phyloP scores from a whole-genome alignment of 306 rosid genomes.

The Cicer judaicum region DNA sequence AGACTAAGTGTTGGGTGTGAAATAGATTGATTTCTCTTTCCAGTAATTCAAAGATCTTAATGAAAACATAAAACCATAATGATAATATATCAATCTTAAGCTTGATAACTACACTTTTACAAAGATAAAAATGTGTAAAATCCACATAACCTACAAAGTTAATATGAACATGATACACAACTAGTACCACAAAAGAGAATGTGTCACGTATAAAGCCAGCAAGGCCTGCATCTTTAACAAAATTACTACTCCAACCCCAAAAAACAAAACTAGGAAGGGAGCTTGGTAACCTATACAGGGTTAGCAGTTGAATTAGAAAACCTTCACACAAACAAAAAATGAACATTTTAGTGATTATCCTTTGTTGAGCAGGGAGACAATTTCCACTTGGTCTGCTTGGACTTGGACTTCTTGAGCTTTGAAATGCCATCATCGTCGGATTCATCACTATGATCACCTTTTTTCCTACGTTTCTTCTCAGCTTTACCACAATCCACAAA shows the following conservation, averaged over 20 bases:
- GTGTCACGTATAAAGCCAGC: background rate
- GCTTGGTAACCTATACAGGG: conserved; percentile 23
- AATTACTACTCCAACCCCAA: conserved; percentile 5
- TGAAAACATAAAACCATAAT: background rate
- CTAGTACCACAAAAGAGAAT: conserved; percentile 25
- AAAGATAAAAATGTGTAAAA: conserved; percentile 9
- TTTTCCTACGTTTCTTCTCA: conserved; percentile 62
- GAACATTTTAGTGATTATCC: conserved; percentile 38
- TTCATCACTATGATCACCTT: conserved; percentile 54
- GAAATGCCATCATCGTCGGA: conserved; percentile 63
- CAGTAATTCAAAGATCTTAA: background rate
- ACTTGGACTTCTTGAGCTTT: conserved; percentile 54
- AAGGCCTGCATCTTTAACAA: conserved; percentile 33
- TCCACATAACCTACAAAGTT: background rate
- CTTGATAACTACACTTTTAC: background rate
- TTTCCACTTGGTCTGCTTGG: conserved; percentile 45
- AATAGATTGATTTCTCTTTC: background rate
- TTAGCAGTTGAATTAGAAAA: conserved; percentile 25
- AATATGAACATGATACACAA: conserved; percentile 10
- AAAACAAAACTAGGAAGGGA: conserved; percentile 19
- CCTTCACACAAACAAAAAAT: background rate
- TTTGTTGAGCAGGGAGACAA: conserved; percentile 41
- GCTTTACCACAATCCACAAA: conserved; percentile 56
- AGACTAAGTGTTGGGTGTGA: no score
- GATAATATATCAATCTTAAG: background rate